phyloP scores from a whole-genome alignment of 768 basidiomycete genomes.

The Boletus rubescentipes region DNA sequence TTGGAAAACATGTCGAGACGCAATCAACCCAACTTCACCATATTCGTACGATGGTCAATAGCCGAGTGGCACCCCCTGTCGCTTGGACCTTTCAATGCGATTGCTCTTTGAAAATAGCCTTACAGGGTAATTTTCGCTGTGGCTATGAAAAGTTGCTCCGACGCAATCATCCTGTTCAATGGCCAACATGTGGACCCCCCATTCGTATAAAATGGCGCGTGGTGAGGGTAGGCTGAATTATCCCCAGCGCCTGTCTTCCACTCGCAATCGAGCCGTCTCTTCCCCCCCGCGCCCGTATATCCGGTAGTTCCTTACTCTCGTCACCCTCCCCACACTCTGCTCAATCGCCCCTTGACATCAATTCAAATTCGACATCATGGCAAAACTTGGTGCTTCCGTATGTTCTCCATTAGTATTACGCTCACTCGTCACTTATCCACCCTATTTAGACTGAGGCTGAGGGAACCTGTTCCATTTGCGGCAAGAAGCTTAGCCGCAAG shows the following conservation, averaged over 20 bases:
- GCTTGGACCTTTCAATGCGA: constrained; percentile 18
- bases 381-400: constrained; percentile 4
- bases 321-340: background rate
- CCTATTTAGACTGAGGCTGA: background rate
- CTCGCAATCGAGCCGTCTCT: background rate
- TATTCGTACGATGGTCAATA: constrained; percentile 9
- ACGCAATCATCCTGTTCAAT: constrained; percentile 26
- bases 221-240: background rate
- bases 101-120: constrained; percentile 19
- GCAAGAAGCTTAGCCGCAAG: constrained; percentile 18
- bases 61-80: constrained; percentile 21
- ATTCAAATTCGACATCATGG: background rate
- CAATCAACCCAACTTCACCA: constrained; percentile 24
- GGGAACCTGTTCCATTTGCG: background rate
- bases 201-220: constrained; percentile 18
- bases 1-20: constrained; percentile 11
- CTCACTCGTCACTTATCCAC: background rate
- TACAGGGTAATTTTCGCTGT: constrained; percentile 20
- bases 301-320: background rate
- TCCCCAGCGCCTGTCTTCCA: background rate
- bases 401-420: background rate
- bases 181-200: constrained; percentile 11
- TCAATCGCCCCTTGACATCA: background rate
- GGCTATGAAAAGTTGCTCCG: constrained; percentile 20
- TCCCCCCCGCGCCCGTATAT: background rate